Conservation (phyloP, 2,329 filamentous ascomycete species). For the Gnomoniopsis sp. region DNA sequence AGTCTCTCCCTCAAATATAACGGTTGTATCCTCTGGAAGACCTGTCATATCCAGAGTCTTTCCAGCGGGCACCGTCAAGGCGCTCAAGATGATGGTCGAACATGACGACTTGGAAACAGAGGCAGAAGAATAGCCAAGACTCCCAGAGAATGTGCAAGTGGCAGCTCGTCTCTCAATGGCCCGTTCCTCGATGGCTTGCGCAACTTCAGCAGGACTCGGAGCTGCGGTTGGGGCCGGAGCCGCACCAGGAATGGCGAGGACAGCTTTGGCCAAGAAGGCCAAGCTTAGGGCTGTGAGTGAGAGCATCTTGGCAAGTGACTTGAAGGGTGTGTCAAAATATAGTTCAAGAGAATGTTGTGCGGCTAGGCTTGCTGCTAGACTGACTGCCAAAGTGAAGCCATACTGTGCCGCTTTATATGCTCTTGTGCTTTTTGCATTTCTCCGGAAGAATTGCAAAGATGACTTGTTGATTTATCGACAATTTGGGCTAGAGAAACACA, state of each 20-base stretch:
- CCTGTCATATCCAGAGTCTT: conserved; percentile 33
- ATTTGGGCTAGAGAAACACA: too few species aligned
- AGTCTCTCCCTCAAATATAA: conserved; percentile 30
- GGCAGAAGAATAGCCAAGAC: conserved; percentile 35
- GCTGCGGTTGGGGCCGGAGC: conserved; percentile 10
- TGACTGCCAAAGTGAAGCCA: too few species aligned
- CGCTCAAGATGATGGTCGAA: conserved; percentile 34
- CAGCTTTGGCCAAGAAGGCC: neutral
- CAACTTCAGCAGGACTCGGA: conserved; percentile 4
- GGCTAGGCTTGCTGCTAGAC: too few species aligned
- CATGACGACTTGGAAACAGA: conserved; percentile 41
- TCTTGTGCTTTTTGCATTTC: too few species aligned
- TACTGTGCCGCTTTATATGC: too few species aligned
- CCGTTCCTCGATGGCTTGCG: conserved; percentile 8
- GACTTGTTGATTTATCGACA: too few species aligned
- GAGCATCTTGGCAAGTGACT: neutral
- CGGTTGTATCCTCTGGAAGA: conserved; percentile 28
- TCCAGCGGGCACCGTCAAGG: conserved; percentile 33
- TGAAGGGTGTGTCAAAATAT: too few species aligned
- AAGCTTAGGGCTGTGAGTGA: neutral
- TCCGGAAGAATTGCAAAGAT: too few species aligned
- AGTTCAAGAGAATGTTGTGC: too few species aligned
- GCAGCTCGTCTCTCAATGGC: conserved; percentile 15
- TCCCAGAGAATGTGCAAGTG: conserved; percentile 52
- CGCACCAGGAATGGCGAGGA: neutral